phyloP scores from a whole-genome alignment of 2,329 filamentous ascomycete species.

The Aspergillus ustus region DNA sequence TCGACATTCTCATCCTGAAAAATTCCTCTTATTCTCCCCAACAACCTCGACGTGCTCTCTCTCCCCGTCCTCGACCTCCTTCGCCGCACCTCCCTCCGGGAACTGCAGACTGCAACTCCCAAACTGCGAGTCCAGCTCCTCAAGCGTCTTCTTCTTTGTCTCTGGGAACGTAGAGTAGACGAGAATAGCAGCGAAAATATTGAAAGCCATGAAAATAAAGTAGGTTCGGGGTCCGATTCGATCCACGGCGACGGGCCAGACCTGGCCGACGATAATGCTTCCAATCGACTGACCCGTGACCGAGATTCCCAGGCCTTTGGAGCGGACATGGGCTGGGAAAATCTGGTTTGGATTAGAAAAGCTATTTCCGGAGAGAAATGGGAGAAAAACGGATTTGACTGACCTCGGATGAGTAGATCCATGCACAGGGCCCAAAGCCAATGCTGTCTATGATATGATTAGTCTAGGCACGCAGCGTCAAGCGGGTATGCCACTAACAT shows the following conservation, averaged over 20 bases:
- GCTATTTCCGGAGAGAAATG: not conserved
- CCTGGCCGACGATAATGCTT: not conserved
- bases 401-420: not conserved
- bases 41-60: not conserved
- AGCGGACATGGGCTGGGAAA: not conserved
- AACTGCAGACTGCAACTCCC: not conserved
- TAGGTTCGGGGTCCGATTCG: not conserved
- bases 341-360: not conserved
- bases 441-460: not conserved
- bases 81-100: not conserved
- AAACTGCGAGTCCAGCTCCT: not conserved
- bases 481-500: not conserved
- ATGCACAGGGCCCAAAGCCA: not conserved
- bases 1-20: too few relatives aligned
- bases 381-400: too few relatives aligned
- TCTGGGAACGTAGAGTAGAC: not conserved
- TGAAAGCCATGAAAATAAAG: not conserved
- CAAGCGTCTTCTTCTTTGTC: not conserved
- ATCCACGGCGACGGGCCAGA: not conserved
- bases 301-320: not conserved
- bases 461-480: not conserved
- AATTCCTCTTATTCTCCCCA: not conserved
- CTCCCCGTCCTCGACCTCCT: not conserved
- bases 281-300: not conserved
- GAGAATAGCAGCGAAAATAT: not conserved